phyloP scores from a whole-genome alignment of 306 rosid species.

The Castanea mollissima region DNA sequence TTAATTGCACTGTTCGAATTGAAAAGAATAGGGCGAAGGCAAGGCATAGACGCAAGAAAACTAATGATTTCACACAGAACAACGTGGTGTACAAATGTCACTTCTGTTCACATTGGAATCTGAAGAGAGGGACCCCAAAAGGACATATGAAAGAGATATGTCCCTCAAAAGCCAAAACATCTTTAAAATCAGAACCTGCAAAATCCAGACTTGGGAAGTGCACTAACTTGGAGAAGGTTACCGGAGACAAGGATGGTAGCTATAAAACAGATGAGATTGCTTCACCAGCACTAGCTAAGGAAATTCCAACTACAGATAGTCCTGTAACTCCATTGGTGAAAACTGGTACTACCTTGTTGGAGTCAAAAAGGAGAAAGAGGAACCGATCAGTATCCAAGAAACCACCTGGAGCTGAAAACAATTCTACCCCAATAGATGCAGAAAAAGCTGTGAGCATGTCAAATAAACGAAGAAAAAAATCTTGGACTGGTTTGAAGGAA shows the following conservation, averaged over 20 bases:
- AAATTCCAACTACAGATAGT: constrained; percentile 7
- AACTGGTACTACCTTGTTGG: constrained; percentile 22
- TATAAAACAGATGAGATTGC: constrained; percentile 17
- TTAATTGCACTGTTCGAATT: constrained; percentile 63
- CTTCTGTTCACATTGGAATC: constrained; percentile 56
- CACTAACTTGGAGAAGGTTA: constrained; percentile 23
- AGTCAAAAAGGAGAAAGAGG: constrained; percentile 46
- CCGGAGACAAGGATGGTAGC: constrained; percentile 12
- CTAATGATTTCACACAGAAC: constrained; percentile 40
- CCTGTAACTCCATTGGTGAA: constrained; percentile 30
- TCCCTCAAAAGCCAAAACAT: constrained; percentile 34
- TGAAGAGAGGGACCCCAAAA: constrained; percentile 60
- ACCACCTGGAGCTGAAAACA: constrained; percentile 25
- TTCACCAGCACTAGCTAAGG: constrained; percentile 5
- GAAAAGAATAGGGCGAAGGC: constrained; percentile 53
- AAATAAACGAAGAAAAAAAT: constrained; percentile 55
- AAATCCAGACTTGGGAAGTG: constrained; percentile 6
- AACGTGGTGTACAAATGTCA: constrained; percentile 62
- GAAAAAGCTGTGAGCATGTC: constrained; percentile 32
- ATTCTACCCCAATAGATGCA: constrained; percentile 19
- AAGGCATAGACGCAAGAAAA: constrained; percentile 29
- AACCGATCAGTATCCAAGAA: constrained; percentile 36
- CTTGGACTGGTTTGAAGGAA: constrained; percentile 83
- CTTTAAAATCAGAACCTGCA: constrained; percentile 20
- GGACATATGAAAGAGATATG: constrained; percentile 57